phyloP scores from a whole-genome alignment of 192 early-diverging fungal species.

The Backusella liffmaniae region DNA sequence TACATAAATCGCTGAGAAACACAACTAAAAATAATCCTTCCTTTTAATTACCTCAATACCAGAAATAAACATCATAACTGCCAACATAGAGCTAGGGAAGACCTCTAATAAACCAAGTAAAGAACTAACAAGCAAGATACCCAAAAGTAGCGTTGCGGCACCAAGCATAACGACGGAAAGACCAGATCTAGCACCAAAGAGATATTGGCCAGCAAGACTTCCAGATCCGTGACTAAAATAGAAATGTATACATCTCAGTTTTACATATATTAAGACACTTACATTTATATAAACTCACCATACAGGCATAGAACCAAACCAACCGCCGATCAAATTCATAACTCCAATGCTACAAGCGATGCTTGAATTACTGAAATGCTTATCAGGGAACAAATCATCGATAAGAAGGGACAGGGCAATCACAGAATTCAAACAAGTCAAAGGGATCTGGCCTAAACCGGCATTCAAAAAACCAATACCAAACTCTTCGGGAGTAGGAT shows the following conservation, averaged over 20 bases:
- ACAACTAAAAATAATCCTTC: neutral
- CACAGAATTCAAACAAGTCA: constrained; percentile 85
- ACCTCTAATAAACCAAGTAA: constrained; percentile 65
- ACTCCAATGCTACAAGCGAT: constrained; percentile 68
- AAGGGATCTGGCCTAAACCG: constrained; percentile 84
- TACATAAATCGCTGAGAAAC: no score
- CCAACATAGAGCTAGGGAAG: constrained; percentile 78
- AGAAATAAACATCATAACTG: constrained; percentile 85
- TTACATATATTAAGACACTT: neutral
- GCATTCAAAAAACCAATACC: constrained; percentile 74
- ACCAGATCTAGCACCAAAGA: constrained; percentile 88
- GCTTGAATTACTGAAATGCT: constrained; percentile 43
- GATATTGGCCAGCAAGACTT: constrained; percentile 92
- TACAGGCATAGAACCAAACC: constrained; percentile 77
- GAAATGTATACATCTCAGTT: neutral
- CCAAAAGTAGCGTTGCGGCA: constrained; percentile 66
- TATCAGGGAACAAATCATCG: constrained; percentile 80
- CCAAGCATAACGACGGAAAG: constrained; percentile 80
- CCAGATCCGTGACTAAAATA: constrained; percentile 67
- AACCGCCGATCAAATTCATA: constrained; percentile 79
- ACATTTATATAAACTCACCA: constrained; percentile 38
- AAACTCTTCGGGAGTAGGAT: constrained; percentile 66
- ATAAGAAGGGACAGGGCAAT: constrained; percentile 75
- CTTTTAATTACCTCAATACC: constrained; percentile 67
- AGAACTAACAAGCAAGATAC: constrained; percentile 79